Base-by-base conservation (phyloP, 345 rosid species). In the Pseudoturritis turrita region DNA sequence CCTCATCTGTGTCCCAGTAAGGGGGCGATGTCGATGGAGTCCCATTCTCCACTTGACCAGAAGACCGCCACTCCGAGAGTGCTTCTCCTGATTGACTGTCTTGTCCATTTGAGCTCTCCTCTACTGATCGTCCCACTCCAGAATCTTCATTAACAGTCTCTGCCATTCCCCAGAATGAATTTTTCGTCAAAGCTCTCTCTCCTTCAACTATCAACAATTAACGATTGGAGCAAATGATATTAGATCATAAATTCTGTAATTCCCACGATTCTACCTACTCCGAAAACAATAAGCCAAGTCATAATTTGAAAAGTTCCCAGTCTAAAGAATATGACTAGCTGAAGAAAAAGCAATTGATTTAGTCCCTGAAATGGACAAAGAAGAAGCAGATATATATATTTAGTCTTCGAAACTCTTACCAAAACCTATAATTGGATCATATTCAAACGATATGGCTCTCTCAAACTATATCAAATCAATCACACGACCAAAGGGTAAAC, bases 31-130 rank as follows among this genome's bases (percentile, higher is more conserved):
- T 91, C 10, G 96, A 91, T 25, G 97, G 86, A 19, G 81, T 88
- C 73, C 96, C 97, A 69, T 88, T 91, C 70, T 89, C 97, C 74
- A 88, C 86, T 82, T 84, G 99, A 83, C 80, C 94, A 61, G 94
- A 87, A 31, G 96, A 95, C 55, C 96, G 88, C 94, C 97, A 91
- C 80, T 88, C 89, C 1, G 87, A 88, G 81, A 89, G 64, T 35
- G 90, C 88, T 81, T 91, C 99, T 70, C 86, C 88, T 54, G 89
- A 77, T 65, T 83, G 89, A 76, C 90, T 88, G 29, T 74, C 82
- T 68, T 77, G 86, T 74, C 84, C 83, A 54, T 86, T 91, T 5
- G 85, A 82, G 74, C 72, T 78, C 71, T 84, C 91, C 77, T 83
- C 96, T 31, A 62, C 68, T 71, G 96, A 81, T 85, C 87, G 76